A percentile compares a stretch with the other conserved stretches of the same genome.
Conservation (phyloP, 495 filamentous ascomycete genomes). For the Evansstolkia leycettana region DNA sequence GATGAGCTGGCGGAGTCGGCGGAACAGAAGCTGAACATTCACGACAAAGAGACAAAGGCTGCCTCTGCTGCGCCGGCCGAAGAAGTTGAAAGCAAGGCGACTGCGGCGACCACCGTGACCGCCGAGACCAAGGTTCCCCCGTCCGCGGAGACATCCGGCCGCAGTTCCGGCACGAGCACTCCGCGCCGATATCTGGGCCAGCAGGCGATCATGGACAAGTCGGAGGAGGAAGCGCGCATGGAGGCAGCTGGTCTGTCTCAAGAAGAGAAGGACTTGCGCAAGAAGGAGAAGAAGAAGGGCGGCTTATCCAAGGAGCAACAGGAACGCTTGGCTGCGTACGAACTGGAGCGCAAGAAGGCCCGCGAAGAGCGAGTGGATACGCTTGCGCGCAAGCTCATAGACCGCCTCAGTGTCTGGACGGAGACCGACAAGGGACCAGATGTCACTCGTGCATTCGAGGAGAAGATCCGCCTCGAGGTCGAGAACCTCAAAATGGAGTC, state of each 20-base stretch:
- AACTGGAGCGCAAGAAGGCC: constrained; percentile 68
- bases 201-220: constrained; percentile 76
- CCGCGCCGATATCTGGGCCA: constrained; percentile 59
- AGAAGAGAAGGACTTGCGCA: constrained; percentile 65
- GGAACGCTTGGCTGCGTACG: constrained; percentile 78
- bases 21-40: constrained; percentile 36
- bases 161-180: constrained; percentile 49
- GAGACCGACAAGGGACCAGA: constrained; percentile 85
- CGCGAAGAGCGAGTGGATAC: constrained; percentile 86
- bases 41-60: constrained; percentile 30
- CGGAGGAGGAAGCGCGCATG: constrained; percentile 71
- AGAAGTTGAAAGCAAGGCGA: constrained; percentile 9
- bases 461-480: constrained; percentile 87
- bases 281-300: constrained; percentile 80
- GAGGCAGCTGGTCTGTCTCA: constrained; percentile 56
- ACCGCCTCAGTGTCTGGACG: constrained; percentile 90
- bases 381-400: constrained; percentile 70
- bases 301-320: constrained; percentile 79
- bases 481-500: constrained; percentile 99
- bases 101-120: constrained; percentile 9
- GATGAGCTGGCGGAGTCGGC: constrained; percentile 44
- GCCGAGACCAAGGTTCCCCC: not conserved
- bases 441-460: constrained; percentile 79
- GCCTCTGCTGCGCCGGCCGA: constrained; percentile 15
- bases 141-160: constrained; percentile 7